Percentiles rank a stretch among this genome's conserved stretches.
phyloP scores from a whole-genome alignment of 306 rosid genomes.

The Lagenaria siceraria region DNA sequence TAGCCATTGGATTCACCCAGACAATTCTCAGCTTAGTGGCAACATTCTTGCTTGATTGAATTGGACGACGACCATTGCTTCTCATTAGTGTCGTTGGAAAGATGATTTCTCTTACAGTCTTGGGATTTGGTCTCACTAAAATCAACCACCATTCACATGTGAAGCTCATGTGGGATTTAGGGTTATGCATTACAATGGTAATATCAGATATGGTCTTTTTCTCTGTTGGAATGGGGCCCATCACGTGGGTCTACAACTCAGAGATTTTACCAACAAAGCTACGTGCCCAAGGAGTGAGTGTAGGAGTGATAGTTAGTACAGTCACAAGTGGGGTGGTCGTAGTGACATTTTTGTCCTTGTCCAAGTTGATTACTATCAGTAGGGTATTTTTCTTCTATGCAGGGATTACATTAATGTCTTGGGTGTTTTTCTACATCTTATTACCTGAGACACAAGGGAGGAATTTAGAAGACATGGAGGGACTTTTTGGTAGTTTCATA shows the following conservation, averaged over 20 bases:
- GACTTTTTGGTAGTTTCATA: too few species aligned
- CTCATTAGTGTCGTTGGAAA: conserved; percentile 43
- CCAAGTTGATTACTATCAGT: neutral
- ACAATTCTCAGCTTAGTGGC: conserved; percentile 50
- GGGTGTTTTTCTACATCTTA: too few species aligned
- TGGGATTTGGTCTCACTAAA: conserved; percentile 32
- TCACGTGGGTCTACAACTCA: conserved; percentile 61
- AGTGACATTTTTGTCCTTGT: conserved; percentile 54
- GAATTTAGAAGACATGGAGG: too few species aligned
- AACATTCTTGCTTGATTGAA: conserved; percentile 38
- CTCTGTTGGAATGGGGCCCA: conserved; percentile 77
- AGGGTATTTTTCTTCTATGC: neutral
- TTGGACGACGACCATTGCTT: conserved; percentile 62
- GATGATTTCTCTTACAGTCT: conserved; percentile 27
- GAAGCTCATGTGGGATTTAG: conserved; percentile 41
- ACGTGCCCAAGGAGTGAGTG: conserved; percentile 61
- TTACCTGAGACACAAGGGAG: too few species aligned
- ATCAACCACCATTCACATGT: conserved; percentile 3
- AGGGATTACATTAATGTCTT: neutral
- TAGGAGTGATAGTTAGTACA: conserved; percentile 48
- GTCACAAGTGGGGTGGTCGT: conserved; percentile 41
- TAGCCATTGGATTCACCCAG: conserved; percentile 55
- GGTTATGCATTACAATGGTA: conserved; percentile 25
- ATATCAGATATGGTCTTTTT: conserved; percentile 39
- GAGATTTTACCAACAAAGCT: conserved; percentile 65